These are phyloP conservation scores for Platanus orientalis DNA, from an alignment of 164 flowering plant species.

Conservation along the genomic window DNA sequence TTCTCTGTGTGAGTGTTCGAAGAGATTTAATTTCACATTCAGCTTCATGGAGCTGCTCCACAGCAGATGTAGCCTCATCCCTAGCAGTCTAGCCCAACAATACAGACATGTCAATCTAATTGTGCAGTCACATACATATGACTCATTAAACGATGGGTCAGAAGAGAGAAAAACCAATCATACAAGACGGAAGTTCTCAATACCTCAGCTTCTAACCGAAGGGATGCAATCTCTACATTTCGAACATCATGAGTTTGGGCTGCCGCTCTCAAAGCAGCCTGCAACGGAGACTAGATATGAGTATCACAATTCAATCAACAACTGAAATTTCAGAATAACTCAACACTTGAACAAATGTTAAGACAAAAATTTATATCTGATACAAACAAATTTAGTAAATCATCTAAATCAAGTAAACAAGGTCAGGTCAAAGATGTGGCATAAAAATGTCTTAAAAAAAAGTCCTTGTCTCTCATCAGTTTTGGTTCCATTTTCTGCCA, in stretches of 20 bases:
- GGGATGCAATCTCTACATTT: conserved; percentile 41
- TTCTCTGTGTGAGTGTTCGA: conserved; percentile 46
- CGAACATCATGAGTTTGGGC: conserved; percentile 44
- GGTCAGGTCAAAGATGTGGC: no score
- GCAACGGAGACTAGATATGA: conserved; percentile 9
- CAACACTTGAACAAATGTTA: neutral
- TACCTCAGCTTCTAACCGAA: conserved; percentile 76
- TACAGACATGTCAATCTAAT: conserved; percentile 8
- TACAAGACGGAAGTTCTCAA: conserved; percentile 6
- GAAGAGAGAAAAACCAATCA: conserved; percentile 3
- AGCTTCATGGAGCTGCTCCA: conserved; percentile 66
- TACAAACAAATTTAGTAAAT: neutral
- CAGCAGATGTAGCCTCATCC: conserved; percentile 61
- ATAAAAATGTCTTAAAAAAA: no score
- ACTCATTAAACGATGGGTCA: neutral
- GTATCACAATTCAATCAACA: neutral
- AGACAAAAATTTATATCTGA: neutral
- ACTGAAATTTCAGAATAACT: neutral
- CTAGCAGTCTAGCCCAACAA: conserved; percentile 49
- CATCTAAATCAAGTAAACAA: neutral
- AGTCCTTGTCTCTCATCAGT: no score
- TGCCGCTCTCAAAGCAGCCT: conserved; percentile 81
- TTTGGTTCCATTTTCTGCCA: no score
- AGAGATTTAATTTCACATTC: conserved; percentile 61
- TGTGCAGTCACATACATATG: neutral